Percentiles rank a stretch among this genome's conserved stretches.
These are phyloP conservation scores for Ophiostoma himal-ulmi DNA, from an alignment of 2,329 filamentous ascomycete genomes.

Conservation along the genomic window DNA sequence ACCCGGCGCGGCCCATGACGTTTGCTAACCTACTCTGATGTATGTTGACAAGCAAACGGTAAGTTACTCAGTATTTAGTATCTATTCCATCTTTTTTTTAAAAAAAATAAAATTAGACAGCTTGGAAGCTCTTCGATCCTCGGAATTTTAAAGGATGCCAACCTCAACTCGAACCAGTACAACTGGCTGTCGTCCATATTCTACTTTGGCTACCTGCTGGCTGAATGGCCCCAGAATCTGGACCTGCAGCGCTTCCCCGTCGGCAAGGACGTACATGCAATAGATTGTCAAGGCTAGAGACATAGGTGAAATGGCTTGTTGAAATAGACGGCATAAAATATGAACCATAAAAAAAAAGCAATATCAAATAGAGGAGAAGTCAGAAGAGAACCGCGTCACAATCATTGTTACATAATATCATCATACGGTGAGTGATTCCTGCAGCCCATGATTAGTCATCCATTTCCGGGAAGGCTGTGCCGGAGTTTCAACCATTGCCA, in stretches of 20 bases:
- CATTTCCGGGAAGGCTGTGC: background rate
- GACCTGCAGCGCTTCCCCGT: slow-evolving; percentile 29
- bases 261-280: slow-evolving; percentile 14
- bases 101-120: background rate
- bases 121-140: slow-evolving; percentile 19
- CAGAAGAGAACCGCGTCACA: background rate
- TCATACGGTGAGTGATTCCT: background rate
- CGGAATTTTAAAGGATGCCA: slow-evolving; percentile 19
- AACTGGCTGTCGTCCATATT: slow-evolving; percentile 36
- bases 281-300: background rate
- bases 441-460: slow-evolving; percentile 1
- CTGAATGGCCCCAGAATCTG: slow-evolving; percentile 42
- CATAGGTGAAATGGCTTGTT: background rate
- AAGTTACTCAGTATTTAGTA: slow-evolving; percentile 6
- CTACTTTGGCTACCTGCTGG: slow-evolving; percentile 45
- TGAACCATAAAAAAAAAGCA: background rate
- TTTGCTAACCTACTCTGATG: slow-evolving; percentile 17
- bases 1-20: background rate
- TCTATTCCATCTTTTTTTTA: background rate
- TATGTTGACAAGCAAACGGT: slow-evolving; percentile 25
- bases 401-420: background rate
- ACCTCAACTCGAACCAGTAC: slow-evolving; percentile 21
- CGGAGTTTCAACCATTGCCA: background rate
- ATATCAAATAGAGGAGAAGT: background rate
- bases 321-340: background rate